These are phyloP conservation scores for Physocladia obscura DNA, from an alignment of 192 early-diverging fungal species.

Conservation along the genomic window DNA sequence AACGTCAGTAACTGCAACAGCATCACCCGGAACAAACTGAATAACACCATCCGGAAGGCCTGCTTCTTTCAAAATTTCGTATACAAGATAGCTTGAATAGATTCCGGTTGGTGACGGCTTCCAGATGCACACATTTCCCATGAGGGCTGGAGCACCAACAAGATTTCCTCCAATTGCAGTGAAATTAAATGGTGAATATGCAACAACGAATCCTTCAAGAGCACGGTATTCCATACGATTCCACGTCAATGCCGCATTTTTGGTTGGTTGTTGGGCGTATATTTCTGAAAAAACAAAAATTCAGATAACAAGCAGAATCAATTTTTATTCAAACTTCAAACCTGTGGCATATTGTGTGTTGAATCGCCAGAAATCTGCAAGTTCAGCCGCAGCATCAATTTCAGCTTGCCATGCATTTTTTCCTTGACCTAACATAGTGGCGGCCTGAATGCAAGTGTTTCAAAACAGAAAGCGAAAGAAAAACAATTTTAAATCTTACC, in stretches of 20 bases:
- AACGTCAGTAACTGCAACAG: conserved; percentile 73
- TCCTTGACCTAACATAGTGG: conserved; percentile 96
- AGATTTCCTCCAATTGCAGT: conserved; percentile 98
- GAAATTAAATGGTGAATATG: conserved; percentile 98
- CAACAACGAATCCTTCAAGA: conserved; percentile 97
- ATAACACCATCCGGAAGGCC: conserved; percentile 96
- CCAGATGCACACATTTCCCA: conserved; percentile 98
- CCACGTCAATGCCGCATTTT: conserved; percentile 82
- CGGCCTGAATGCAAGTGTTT: conserved; percentile 50
- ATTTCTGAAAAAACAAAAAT: conserved; percentile 63
- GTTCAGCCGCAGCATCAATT: conserved; percentile 96
- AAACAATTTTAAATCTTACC: conserved; percentile 61
- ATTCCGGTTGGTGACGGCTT: conserved; percentile 89
- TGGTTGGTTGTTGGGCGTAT: conserved; percentile 88
- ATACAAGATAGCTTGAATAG: conserved; percentile 88
- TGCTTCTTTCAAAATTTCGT: conserved; percentile 89
- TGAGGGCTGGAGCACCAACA: conserved; percentile 86
- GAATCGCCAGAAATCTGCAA: conserved; percentile 93
- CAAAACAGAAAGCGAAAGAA: too few species aligned
- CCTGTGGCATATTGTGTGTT: conserved; percentile 83
- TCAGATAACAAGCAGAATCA: neutral
- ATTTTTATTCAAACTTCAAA: conserved; percentile 11
- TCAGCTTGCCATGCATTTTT: conserved; percentile 99
- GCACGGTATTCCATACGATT: conserved; percentile 95
- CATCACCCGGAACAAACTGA: conserved; percentile 93